Evolutionary conservation across 176 grass and related monocot genomes (phyloP).

Genomic region (Musa troglodytarum): DNA sequence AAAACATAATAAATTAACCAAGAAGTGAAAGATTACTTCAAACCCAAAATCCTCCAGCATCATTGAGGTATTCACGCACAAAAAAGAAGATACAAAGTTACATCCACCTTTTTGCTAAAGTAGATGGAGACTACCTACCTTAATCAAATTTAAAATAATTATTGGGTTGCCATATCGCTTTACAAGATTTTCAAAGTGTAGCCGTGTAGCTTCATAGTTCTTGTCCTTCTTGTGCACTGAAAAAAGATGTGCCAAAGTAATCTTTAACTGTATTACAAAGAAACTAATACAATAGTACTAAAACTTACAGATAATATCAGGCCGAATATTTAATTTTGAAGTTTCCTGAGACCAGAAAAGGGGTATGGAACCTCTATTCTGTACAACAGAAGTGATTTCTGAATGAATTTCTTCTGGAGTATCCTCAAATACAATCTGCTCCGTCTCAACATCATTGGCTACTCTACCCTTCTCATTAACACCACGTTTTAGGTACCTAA

Average conservation of each 20-base stretch:
- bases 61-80: not conserved
- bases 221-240: conserved; percentile 68
- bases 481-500: conserved; percentile 85
- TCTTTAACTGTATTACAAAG: conserved; percentile 1
- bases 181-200: conserved; percentile 93
- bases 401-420: conserved; percentile 43
- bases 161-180: conserved; percentile 92
- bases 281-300: not conserved
- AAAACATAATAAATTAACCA: not conserved
- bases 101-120: not conserved
- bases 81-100: not conserved
- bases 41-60: not conserved
- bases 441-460: conserved; percentile 96
- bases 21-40: conserved; percentile 1
- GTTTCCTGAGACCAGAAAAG: conserved; percentile 97
- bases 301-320: conserved; percentile 91
- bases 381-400: conserved; percentile 79
- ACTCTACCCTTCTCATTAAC: conserved; percentile 97
- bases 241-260: conserved; percentile 8
- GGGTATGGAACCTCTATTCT: conserved; percentile 98
- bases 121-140: conserved; percentile 30
- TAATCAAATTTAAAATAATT: conserved; percentile 99
- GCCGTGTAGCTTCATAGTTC: conserved; percentile 68
- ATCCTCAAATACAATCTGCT: conserved; percentile 92
- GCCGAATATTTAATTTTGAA: conserved; percentile 89